phyloP scores from a whole-genome alignment of 2,329 filamentous ascomycete genomes.

The Verruconis gallopava region DNA sequence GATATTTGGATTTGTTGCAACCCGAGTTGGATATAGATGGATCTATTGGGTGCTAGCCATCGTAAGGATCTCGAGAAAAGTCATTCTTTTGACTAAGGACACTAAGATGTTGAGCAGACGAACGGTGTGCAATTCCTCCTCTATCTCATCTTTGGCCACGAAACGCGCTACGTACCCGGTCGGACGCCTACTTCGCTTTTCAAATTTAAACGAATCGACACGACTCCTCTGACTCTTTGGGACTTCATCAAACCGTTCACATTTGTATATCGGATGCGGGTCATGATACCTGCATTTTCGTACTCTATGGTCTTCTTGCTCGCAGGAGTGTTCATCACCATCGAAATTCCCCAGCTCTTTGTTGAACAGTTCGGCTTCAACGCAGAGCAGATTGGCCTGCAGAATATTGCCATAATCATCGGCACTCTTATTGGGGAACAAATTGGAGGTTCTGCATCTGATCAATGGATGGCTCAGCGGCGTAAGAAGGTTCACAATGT shows the following conservation, averaged over 20 bases:
- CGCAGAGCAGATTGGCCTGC: slow-evolving; percentile 44
- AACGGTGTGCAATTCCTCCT: too few relatives aligned
- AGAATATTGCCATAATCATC: slow-evolving; percentile 44
- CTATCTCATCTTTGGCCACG: too few relatives aligned
- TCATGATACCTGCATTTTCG: slow-evolving; percentile 37
- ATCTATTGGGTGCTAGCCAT: too few relatives aligned
- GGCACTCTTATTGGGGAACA: slow-evolving; percentile 46
- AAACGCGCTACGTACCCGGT: too few relatives aligned
- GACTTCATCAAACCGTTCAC: slow-evolving; percentile 42
- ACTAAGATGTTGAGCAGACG: too few relatives aligned
- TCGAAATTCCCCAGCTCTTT: slow-evolving; percentile 48
- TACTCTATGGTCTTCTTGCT: slow-evolving; percentile 48
- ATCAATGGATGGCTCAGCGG: slow-evolving; percentile 38
- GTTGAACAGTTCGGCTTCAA: slow-evolving; percentile 44
- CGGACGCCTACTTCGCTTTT: too few relatives aligned
- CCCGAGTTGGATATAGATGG: too few relatives aligned
- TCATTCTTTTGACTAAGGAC: too few relatives aligned
- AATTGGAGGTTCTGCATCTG: slow-evolving; percentile 40
- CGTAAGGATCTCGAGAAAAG: too few relatives aligned
- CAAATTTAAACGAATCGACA: slow-evolving; percentile 45
- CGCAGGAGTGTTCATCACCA: slow-evolving; percentile 38
- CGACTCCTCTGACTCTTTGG: slow-evolving; percentile 31
- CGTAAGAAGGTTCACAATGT: too few relatives aligned
- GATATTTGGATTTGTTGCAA: too few relatives aligned
- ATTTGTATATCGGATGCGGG: slow-evolving; percentile 33